Conservation (phyloP, 169 alveolate species). For the Eimeria praecox region DNA sequence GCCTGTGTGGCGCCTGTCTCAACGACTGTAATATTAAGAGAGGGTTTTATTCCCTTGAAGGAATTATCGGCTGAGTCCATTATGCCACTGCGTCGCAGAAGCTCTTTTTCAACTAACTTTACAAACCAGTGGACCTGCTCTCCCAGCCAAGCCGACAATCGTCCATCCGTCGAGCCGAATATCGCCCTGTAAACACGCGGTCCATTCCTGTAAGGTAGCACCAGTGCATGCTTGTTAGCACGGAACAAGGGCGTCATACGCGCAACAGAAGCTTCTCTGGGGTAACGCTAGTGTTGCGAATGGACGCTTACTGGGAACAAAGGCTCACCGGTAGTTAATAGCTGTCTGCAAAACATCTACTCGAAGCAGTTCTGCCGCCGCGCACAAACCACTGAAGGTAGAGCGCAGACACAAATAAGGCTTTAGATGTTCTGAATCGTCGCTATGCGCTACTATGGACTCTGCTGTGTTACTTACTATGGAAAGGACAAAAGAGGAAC, state of each 20-base stretch:
- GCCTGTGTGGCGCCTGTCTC: background rate
- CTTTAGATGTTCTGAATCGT: background rate
- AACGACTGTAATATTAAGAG: background rate
- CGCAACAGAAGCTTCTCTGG: background rate
- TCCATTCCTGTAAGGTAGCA: background rate
- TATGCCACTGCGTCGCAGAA: constrained; percentile 18
- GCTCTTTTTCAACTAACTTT: constrained; percentile 5
- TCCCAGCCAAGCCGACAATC: constrained; percentile 60
- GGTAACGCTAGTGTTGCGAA: background rate
- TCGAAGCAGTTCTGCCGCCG: constrained; percentile 71
- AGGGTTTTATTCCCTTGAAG: background rate
- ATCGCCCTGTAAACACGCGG: constrained; percentile 45
- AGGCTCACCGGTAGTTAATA: constrained; percentile 55
- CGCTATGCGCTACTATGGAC: background rate
- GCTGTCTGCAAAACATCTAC: constrained; percentile 62
- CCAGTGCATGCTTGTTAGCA: background rate
- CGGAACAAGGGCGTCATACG: background rate
- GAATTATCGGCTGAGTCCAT: background rate
- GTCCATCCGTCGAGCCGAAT: constrained; percentile 60
- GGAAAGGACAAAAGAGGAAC: background rate
- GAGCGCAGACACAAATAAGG: background rate
- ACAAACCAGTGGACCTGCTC: constrained; percentile 77
- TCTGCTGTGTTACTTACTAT: background rate
- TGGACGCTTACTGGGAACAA: background rate
- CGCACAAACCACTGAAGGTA: constrained; percentile 59